Evolutionary conservation across 345 rosid species (phyloP), one percentile per base, ranked within the genome.

Genomic region (Dipteronia dyeriana): DNA sequence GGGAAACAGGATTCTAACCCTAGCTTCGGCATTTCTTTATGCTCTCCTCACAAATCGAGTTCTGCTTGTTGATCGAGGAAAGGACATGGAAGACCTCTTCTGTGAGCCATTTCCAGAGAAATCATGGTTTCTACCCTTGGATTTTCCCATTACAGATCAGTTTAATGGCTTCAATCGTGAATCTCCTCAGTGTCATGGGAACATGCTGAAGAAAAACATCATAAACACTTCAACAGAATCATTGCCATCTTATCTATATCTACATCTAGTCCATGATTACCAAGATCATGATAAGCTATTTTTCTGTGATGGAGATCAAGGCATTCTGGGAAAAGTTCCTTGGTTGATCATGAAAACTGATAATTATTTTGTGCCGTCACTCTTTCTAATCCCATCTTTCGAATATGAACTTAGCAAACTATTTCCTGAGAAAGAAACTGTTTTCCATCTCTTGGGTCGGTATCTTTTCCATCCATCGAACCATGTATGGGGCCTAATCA

Each of bases 321-420:
- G 43, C 22, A 51, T 81, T 7, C 23, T 89, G 0, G 79, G 53
- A 70, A 85, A 70, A 26, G 90, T 89, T 76, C 88, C 92, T 13
- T 92, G 97, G 97, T 81, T 92, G 86, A 81, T 90, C 67, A 79
- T 92, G 80, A 89, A 82, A 78, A 84, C 92, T 2, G 88, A 92
- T 79, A 88, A 89, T 79, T 92, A 89, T 83, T 89, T 92, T 70
- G 85, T 89, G 70, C 90, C 97, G 0, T 90, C 91, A 38, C 92
- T 92, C 26, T 92, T 88, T 84, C 80, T 89, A 87, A 88, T 89
- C 53, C 78, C 87, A 9, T 80, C 87, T 19, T 88, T 90, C 29
- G 83, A 85, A 66, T 62, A 76, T 3, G 88, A 86, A 68, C 86
- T 92, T 4, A 51, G 74, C 14, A 62, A 68, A 75, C 69, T 92